Evolutionary conservation across 129 eudicot genomes (phyloP).

Genomic region (Pseudognaphalium luteoalbum): DNA sequence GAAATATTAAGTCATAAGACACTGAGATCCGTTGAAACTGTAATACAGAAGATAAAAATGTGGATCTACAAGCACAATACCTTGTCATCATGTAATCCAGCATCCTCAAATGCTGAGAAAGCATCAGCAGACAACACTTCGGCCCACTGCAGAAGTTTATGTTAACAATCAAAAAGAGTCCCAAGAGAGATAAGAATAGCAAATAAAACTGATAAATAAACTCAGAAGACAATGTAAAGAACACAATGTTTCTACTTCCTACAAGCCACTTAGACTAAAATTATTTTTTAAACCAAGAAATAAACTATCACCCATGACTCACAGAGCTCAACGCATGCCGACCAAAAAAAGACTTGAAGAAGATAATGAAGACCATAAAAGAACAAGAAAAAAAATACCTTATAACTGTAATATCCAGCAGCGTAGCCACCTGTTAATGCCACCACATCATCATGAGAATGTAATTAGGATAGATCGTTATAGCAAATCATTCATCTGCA

Average conservation of each 20-base stretch:
- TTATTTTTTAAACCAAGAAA: not conserved
- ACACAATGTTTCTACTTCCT: not conserved
- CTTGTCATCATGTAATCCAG: constrained; percentile 69
- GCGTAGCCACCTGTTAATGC: constrained; percentile 79
- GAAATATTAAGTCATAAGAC: not conserved
- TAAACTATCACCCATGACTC: not conserved
- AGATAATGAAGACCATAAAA: not conserved
- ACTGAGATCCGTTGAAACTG: not conserved
- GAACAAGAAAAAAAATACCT: constrained; percentile 43
- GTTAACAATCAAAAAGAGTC: constrained; percentile 9
- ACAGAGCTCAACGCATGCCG: not conserved
- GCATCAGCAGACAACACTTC: constrained; percentile 96
- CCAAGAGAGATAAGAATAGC: not conserved
- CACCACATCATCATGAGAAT: not conserved
- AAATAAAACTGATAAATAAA: not conserved
- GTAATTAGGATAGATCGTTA: not conserved
- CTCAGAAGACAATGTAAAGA: not conserved
- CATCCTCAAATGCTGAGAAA: constrained; percentile 93
- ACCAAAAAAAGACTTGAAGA: not conserved
- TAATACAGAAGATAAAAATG: not conserved
- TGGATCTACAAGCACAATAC: constrained; percentile 30
- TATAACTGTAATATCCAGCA: constrained; percentile 98
- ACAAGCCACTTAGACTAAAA: not conserved
- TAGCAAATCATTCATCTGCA: not conserved
- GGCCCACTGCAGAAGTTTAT: constrained; percentile 54